Evolutionary conservation across 2,329 filamentous ascomycete species (phyloP).

Genomic region (Xenoacremonium recifei): DNA sequence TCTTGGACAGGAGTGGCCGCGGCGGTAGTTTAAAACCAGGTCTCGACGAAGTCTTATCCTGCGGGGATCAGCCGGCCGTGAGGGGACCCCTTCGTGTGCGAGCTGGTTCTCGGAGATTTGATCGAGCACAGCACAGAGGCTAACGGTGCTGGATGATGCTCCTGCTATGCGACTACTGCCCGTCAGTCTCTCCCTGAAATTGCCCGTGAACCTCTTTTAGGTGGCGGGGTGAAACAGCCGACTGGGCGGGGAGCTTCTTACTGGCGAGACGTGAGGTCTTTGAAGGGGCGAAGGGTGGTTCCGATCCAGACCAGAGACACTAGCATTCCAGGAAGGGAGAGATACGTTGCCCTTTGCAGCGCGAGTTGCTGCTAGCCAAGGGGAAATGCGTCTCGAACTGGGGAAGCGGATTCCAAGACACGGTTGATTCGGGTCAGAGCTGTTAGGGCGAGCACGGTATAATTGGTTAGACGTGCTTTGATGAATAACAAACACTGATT

Average conservation of each 20-base stretch:
- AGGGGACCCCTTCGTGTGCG: slow-evolving; percentile 28
- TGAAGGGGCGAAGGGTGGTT: slow-evolving; percentile 31
- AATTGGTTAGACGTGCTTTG: slow-evolving; percentile 14
- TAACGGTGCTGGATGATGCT: slow-evolving; percentile 29
- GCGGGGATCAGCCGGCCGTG: slow-evolving; percentile 27
- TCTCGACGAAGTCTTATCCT: slow-evolving; percentile 38
- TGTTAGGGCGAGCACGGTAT: slow-evolving; percentile 17
- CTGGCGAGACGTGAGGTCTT: slow-evolving; percentile 31
- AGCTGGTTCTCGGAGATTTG: slow-evolving; percentile 39
- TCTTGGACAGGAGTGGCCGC: slow-evolving; percentile 36
- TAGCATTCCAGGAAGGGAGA: slow-evolving; percentile 36
- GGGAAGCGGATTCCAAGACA: slow-evolving; percentile 20
- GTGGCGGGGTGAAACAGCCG: slow-evolving; percentile 37
- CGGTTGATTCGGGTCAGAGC: slow-evolving; percentile 17
- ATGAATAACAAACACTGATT: slow-evolving; percentile 18
- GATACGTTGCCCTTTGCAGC: slow-evolving; percentile 24
- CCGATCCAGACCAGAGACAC: slow-evolving; percentile 37
- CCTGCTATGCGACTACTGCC: slow-evolving; percentile 28
- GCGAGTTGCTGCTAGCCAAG: slow-evolving; percentile 10
- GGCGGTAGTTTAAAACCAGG: slow-evolving; percentile 34
- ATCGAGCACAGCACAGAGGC: slow-evolving; percentile 29
- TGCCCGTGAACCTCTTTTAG: slow-evolving; percentile 31
- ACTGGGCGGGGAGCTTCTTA: slow-evolving; percentile 30
- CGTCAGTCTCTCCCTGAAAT: slow-evolving; percentile 33
- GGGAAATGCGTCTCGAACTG: slow-evolving; percentile 17